These are phyloP conservation scores for Curvularia spicifera DNA, from an alignment of 2,329 filamentous ascomycete genomes.

Conservation along the genomic window DNA sequence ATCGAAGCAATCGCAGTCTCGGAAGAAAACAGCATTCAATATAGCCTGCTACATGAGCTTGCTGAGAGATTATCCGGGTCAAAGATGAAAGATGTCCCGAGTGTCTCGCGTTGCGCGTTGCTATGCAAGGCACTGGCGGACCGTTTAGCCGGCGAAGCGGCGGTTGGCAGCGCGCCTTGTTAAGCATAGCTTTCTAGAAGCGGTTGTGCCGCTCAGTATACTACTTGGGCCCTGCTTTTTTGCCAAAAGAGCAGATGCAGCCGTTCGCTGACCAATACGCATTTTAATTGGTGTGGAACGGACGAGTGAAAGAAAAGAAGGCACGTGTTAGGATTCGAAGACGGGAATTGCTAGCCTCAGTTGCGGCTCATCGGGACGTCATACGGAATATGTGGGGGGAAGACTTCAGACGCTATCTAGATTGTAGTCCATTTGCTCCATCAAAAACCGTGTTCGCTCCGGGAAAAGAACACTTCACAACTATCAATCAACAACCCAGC, in stretches of 20 bases:
- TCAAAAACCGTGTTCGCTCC: constrained; percentile 26
- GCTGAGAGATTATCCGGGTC: constrained; percentile 17
- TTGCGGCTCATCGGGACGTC: constrained; percentile 39
- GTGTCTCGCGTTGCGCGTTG: constrained; percentile 18
- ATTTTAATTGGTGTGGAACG: neutral
- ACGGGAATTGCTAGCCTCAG: constrained; percentile 14
- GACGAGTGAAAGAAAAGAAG: neutral
- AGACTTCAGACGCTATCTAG: constrained; percentile 38
- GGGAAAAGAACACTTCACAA: constrained; percentile 15
- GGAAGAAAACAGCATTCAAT: neutral
- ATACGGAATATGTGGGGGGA: constrained; percentile 31
- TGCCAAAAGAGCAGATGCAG: neutral
- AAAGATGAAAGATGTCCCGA: constrained; percentile 20
- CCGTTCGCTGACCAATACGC: neutral
- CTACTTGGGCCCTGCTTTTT: neutral
- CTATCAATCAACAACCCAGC: constrained; percentile 11
- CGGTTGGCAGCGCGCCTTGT: neutral
- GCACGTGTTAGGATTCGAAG: neutral
- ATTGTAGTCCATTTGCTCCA: constrained; percentile 36
- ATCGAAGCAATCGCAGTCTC: neutral
- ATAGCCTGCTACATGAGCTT: neutral
- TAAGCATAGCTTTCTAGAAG: neutral
- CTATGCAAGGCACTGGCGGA: constrained; percentile 30
- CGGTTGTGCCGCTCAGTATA: neutral
- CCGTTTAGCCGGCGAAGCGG: constrained; percentile 33